These are phyloP conservation scores for Pyrenophora seminiperda DNA, from an alignment of 2,329 filamentous ascomycete genomes.

Conservation along the genomic window DNA sequence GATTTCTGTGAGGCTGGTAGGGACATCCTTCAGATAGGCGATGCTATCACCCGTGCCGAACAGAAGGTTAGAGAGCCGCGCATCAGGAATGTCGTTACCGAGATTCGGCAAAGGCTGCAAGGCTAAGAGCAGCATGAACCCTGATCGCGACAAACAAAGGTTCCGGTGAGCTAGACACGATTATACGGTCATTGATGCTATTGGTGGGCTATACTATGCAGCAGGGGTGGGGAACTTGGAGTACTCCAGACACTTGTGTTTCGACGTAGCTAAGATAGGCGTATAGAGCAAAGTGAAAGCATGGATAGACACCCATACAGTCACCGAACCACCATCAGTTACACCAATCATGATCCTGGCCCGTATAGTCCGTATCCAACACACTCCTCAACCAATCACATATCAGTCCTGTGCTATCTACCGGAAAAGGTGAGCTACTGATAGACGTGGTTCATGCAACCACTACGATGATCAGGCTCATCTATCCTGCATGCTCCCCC, in stretches of 20 bases:
- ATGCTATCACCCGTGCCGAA: slow-evolving; percentile 55
- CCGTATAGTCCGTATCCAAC: no score
- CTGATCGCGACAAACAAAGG: not conserved
- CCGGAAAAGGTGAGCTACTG: no score
- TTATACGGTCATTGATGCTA: no score
- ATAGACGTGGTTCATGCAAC: no score
- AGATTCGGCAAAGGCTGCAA: slow-evolving; percentile 60
- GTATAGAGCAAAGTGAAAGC: no score
- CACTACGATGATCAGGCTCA: not conserved
- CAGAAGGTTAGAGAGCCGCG: slow-evolving; percentile 64
- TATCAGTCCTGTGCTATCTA: no score
- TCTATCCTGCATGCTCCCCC: not conserved
- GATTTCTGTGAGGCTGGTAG: slow-evolving; percentile 64
- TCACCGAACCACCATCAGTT: no score
- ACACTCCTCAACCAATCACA: no score
- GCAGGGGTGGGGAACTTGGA: not conserved
- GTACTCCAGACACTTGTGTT: not conserved
- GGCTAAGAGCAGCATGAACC: slow-evolving; percentile 16
- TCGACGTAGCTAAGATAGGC: not conserved
- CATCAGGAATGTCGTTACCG: slow-evolving; percentile 63
- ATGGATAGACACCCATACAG: no score
- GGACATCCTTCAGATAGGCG: slow-evolving; percentile 61
- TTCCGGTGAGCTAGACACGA: not conserved
- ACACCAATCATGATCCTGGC: no score
- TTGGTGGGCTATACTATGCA: no score